Evolutionary conservation across 164 flowering plant genomes (phyloP).

Genomic region (Vitis riparia): DNA sequence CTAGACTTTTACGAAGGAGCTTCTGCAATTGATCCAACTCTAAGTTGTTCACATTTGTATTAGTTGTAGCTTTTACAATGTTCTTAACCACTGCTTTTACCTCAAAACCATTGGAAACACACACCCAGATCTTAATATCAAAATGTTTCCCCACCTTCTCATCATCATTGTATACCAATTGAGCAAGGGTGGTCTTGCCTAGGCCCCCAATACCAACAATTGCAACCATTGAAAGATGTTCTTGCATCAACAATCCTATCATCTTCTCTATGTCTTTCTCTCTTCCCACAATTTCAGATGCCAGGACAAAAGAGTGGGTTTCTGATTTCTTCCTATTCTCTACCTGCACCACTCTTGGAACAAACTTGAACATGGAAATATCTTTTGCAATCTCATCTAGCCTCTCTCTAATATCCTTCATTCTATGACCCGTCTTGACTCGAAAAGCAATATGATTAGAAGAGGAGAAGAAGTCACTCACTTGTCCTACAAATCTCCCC

Average conservation of each 20-base stretch:
- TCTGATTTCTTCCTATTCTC: too few relatives aligned
- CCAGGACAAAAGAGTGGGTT: too few relatives aligned
- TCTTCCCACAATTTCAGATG: too few relatives aligned
- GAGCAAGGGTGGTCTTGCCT: background rate
- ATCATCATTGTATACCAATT: too few relatives aligned
- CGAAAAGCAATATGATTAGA: conserved; percentile 8
- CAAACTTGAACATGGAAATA: too few relatives aligned
- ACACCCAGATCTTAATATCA: too few relatives aligned
- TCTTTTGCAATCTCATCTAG: conserved; percentile 3
- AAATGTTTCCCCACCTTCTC: too few relatives aligned
- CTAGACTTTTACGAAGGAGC: background rate
- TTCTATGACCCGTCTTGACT: conserved; percentile 15
- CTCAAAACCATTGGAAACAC: background rate
- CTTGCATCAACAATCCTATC: background rate
- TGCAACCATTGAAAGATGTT: conserved; percentile 1
- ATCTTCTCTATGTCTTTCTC: too few relatives aligned
- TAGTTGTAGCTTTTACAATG: background rate
- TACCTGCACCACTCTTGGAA: too few relatives aligned
- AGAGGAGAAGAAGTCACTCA: conserved; percentile 12
- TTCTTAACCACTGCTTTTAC: background rate
- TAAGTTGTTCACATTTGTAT: background rate
- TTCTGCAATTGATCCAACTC: background rate
- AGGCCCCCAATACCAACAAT: conserved; percentile 16
- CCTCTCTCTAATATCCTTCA: conserved; percentile 16
- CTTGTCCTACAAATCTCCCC: background rate